These are phyloP conservation scores for Ustilago crameri DNA, from an alignment of 1,284 basidiomycete genomes.

Conservation along the genomic window DNA sequence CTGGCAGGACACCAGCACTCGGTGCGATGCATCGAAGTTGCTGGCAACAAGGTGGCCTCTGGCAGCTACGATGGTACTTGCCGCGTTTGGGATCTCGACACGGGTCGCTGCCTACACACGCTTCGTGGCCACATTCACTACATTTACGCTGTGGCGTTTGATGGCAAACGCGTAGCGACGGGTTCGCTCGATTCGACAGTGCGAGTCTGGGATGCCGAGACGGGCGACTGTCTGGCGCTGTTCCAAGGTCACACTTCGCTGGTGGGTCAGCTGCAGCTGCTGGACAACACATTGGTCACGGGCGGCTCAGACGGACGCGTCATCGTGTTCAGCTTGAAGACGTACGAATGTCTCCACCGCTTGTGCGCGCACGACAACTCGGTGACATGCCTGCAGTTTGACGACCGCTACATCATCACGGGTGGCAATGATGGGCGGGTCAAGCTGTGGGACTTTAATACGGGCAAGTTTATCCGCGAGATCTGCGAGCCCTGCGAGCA, in stretches of 20 bases:
- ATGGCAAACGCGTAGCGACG: slow-evolving; percentile 84
- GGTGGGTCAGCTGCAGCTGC: slow-evolving; percentile 91
- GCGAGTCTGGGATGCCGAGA: slow-evolving; percentile 69
- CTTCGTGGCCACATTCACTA: slow-evolving; percentile 90
- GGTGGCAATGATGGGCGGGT: slow-evolving; percentile 92
- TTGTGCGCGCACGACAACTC: slow-evolving; percentile 80
- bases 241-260: slow-evolving; percentile 93
- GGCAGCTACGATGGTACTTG: slow-evolving; percentile 86
- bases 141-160: slow-evolving; percentile 92
- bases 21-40: slow-evolving; percentile 88
- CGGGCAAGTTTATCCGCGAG: slow-evolving; percentile 61
- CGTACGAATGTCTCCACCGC: slow-evolving; percentile 71
- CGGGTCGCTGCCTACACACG: slow-evolving; percentile 79
- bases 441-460: slow-evolving; percentile 77
- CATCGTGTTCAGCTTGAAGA: slow-evolving; percentile 83
- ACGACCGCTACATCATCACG: slow-evolving; percentile 71
- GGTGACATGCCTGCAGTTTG: slow-evolving; percentile 89
- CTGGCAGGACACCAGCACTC: slow-evolving; percentile 83
- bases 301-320: slow-evolving; percentile 94
- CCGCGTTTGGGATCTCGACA: slow-evolving; percentile 66
- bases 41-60: slow-evolving; percentile 81
- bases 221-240: slow-evolving; percentile 84
- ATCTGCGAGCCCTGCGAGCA: slow-evolving; percentile 72
- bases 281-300: slow-evolving; percentile 79
- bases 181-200: slow-evolving; percentile 76